phyloP scores from a whole-genome alignment of 2,329 filamentous ascomycete species.

The Ascochyta rabiei region DNA sequence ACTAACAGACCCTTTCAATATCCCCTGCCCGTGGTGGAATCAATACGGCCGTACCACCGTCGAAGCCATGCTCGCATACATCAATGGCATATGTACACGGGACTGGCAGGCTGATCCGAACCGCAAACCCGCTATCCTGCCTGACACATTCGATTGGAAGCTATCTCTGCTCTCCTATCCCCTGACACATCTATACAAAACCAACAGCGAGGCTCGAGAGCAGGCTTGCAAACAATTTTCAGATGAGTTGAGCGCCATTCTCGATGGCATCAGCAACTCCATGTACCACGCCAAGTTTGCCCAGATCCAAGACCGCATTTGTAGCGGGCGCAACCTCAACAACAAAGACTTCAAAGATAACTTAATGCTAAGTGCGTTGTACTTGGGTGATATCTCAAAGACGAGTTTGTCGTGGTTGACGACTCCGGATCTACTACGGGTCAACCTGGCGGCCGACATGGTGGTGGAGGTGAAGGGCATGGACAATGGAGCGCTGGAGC shows the following conservation, averaged over 20 bases:
- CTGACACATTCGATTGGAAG: slow-evolving; percentile 30
- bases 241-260: slow-evolving; percentile 15
- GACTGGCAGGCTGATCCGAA: slow-evolving; percentile 31
- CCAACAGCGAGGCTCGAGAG: slow-evolving; percentile 5
- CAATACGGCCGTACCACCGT: slow-evolving; percentile 19
- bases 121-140: slow-evolving; percentile 26
- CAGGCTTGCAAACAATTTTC: slow-evolving; percentile 27
- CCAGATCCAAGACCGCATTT: slow-evolving; percentile 12
- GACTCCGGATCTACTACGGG: slow-evolving; percentile 26
- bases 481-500: slow-evolving; percentile 2
- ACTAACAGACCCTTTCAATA: background rate
- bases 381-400: slow-evolving; percentile 32
- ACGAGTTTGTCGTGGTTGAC: slow-evolving; percentile 31
- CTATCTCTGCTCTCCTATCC: slow-evolving; percentile 38
- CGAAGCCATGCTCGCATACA: slow-evolving; percentile 25
- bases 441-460: slow-evolving; percentile 33
- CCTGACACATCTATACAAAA: background rate
- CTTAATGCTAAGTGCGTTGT: slow-evolving; percentile 17
- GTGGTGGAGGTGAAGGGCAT: slow-evolving; percentile 4
- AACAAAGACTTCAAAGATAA: background rate
- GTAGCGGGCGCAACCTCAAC: background rate
- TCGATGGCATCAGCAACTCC: slow-evolving; percentile 20
- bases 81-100: slow-evolving; percentile 26
- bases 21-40: slow-evolving; percentile 18
- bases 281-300: slow-evolving; percentile 27